Percentiles rank a stretch among this genome's conserved stretches.
Conservation (phyloP, 1,284 basidiomycete genomes). For the Marasmius oreades region DNA sequence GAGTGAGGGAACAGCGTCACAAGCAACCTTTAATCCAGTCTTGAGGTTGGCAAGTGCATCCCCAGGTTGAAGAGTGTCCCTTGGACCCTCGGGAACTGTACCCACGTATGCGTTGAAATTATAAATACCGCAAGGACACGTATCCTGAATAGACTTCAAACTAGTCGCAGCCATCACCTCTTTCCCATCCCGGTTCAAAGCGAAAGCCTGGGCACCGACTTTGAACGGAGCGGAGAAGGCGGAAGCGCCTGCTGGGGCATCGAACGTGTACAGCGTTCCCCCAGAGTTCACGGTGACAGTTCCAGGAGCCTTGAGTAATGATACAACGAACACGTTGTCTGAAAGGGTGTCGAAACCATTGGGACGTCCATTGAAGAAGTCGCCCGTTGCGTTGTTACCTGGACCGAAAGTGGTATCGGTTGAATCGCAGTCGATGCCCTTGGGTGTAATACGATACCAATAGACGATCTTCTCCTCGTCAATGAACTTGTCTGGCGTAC, state of each 20-base stretch:
- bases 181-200: constrained; percentile 21
- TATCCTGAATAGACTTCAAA: constrained; percentile 23
- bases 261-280: constrained; percentile 23
- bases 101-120: constrained; percentile 28
- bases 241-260: constrained; percentile 26
- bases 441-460: constrained; percentile 22
- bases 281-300: constrained; percentile 29
- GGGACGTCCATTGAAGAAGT: constrained; percentile 23
- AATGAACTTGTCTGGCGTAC: constrained; percentile 17
- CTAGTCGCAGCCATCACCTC: constrained; percentile 25
- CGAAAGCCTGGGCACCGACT: constrained; percentile 27
- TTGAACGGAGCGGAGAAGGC: constrained; percentile 30
- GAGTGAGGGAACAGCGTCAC: constrained; percentile 7
- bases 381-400: constrained; percentile 20
- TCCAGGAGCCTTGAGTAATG: constrained; percentile 26
- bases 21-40: constrained; percentile 3
- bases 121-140: constrained; percentile 23
- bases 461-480: constrained; percentile 21
- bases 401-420: constrained; percentile 21
- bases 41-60: background rate
- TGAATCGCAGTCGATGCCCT: constrained; percentile 20
- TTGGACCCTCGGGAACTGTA: constrained; percentile 15
- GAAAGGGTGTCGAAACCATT: constrained; percentile 27
- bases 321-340: constrained; percentile 30
- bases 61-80: constrained; percentile 7